Evolutionary conservation across 805 yeast genomes (phyloP), one percentile per base, ranked within the genome.

Genomic region (Kuraishia molischiana): DNA sequence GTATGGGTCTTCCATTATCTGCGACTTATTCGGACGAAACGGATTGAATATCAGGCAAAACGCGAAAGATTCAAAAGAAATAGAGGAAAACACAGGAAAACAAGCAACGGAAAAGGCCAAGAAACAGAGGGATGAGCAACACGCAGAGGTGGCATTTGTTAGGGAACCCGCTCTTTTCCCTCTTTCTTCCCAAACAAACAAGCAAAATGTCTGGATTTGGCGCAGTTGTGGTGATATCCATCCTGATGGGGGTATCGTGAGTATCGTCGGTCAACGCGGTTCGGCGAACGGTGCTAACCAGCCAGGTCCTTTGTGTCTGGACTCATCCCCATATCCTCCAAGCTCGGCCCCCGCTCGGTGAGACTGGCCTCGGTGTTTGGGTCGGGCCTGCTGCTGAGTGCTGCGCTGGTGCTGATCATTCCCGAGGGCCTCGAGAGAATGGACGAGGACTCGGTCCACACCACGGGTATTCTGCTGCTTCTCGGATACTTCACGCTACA

Each of bases 1-100:
- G 51, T 85, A 89, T 3, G 95, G 95, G 49, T 84, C 85, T 58
- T 84, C 86, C 94, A 84, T 83, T 29, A 35, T 46, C 11, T 22
- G 26, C 11, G 11, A 22, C 8, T 11, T 22, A n/a, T n/a, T n/a
- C n/a, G n/a, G n/a, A n/a, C n/a, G n/a, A n/a, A n/a, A n/a, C n/a
- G n/a, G n/a, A n/a, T n/a, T n/a, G n/a, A n/a, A n/a, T n/a, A n/a
- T n/a, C n/a, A n/a, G n/a, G n/a, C n/a, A n/a, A n/a, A n/a, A n/a
- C n/a, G n/a, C n/a, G n/a, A n/a, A n/a, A n/a, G n/a, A n/a, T n/a
- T n/a, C n/a, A n/a, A n/a, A n/a, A n/a, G n/a, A n/a, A n/a, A n/a
- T n/a, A n/a, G n/a, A n/a, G n/a, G n/a, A n/a, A n/a, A n/a, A n/a
- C n/a, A n/a, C n/a, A n/a, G n/a, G n/a, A n/a, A n/a, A n/a, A n/a